Conservation (phyloP, 768 basidiomycete genomes). For the Plicaturopsis crispa region DNA sequence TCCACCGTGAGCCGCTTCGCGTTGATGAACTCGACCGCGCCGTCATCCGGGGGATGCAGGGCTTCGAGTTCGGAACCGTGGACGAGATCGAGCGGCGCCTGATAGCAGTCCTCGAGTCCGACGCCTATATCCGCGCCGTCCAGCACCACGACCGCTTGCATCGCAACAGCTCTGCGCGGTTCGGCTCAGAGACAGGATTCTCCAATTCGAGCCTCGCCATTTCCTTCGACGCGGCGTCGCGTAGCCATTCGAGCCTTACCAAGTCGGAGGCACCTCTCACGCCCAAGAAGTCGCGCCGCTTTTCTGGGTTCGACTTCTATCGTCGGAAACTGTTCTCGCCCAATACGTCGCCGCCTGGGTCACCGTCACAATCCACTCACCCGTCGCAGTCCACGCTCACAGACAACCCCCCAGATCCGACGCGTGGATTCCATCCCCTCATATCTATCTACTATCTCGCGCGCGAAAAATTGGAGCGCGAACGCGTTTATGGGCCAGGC, state of each 20-base stretch:
- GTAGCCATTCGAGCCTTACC: constrained; percentile 31
- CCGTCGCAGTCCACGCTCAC: constrained; percentile 51
- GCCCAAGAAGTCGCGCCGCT: constrained; percentile 71
- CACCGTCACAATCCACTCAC: constrained; percentile 40
- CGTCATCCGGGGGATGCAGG: constrained; percentile 87
- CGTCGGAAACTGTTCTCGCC: constrained; percentile 78
- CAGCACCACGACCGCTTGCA: constrained; percentile 74
- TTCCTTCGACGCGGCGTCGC: constrained; percentile 43
- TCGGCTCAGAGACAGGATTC: constrained; percentile 42
- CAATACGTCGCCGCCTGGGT: constrained; percentile 35
- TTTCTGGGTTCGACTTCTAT: constrained; percentile 94
- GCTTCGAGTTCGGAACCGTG: constrained; percentile 92
- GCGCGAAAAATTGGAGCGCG: constrained; percentile 91
- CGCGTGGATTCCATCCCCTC: constrained; percentile 88
- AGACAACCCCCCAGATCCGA: constrained; percentile 62
- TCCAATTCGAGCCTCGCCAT: constrained; percentile 67
- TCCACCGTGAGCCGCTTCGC: constrained; percentile 85
- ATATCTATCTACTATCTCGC: constrained; percentile 96
- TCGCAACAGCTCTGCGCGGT: constrained; percentile 31
- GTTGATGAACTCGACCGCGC: constrained; percentile 81
- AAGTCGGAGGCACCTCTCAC: constrained; percentile 27
- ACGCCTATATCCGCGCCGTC: constrained; percentile 67
- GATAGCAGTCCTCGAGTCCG: constrained; percentile 64
- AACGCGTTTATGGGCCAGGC: constrained; percentile 88
- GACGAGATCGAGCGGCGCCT: constrained; percentile 79